Evolutionary conservation across 306 rosid species (phyloP).

Genomic region (Rubus parviflorus): DNA sequence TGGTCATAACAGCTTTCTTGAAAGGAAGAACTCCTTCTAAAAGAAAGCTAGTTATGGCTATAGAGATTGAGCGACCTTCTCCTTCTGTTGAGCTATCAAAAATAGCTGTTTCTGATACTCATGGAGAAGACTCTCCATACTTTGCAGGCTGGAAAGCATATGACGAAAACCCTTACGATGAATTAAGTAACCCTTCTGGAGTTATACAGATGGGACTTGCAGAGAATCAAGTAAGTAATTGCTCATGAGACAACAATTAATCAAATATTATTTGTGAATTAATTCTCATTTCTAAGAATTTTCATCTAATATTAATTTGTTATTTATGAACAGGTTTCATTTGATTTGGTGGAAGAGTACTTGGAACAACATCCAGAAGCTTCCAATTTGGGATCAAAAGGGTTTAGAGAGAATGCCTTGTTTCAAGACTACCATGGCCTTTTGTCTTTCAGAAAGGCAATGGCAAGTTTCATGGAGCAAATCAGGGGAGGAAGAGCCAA

Average conservation of each 20-base stretch:
- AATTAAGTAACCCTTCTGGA: conserved; percentile 60
- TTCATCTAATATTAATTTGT: neutral
- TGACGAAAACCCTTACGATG: conserved; percentile 78
- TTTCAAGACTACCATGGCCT: conserved; percentile 98
- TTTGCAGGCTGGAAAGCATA: conserved; percentile 99
- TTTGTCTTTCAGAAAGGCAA: conserved; percentile 68
- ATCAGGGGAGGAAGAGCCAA: conserved; percentile 72
- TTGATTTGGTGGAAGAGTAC: conserved; percentile 78
- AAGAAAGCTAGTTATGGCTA: conserved; percentile 46
- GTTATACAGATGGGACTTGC: conserved; percentile 97
- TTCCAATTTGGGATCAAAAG: conserved; percentile 48
- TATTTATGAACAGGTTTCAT: conserved; percentile 61
- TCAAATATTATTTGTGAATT: neutral
- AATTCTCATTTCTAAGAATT: neutral
- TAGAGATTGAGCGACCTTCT: conserved; percentile 52
- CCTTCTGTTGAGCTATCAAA: conserved; percentile 55
- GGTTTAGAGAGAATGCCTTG: conserved; percentile 84
- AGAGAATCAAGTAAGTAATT: conserved; percentile 87
- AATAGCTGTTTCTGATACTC: conserved; percentile 79
- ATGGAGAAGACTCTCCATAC: conserved; percentile 92
- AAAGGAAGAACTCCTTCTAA: neutral
- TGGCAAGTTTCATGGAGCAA: conserved; percentile 89
- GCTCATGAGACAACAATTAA: neutral
- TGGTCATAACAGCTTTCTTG: conserved; percentile 9
- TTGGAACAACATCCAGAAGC: conserved; percentile 60